phyloP scores from a whole-genome alignment of 805 yeast species.

The Saccharomyces jurei region DNA sequence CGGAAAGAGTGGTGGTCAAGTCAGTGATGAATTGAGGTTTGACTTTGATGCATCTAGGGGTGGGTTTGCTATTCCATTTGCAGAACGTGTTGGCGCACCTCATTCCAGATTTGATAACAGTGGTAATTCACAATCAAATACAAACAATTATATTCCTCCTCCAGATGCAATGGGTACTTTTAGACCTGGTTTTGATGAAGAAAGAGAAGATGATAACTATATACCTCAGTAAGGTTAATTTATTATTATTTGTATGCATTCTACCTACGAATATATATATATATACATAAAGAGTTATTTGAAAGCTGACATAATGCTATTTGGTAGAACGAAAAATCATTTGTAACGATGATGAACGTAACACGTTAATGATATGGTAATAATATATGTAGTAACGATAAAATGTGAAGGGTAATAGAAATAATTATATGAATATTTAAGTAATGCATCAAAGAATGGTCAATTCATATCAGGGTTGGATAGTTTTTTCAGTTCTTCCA shows the following conservation, averaged over 20 bases:
- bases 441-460: background rate
- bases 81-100: slow-evolving; percentile 24
- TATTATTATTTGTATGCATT: background rate
- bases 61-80: slow-evolving; percentile 36
- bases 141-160: slow-evolving; percentile 6
- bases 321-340: background rate
- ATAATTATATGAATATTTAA: background rate
- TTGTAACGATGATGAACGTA: background rate
- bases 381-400: background rate
- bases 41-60: slow-evolving; percentile 44
- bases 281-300: background rate
- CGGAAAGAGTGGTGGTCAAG: slow-evolving; percentile 90
- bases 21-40: slow-evolving; percentile 54
- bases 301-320: background rate
- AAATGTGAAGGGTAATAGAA: background rate
- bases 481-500: slow-evolving; percentile 26
- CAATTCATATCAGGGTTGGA: slow-evolving; percentile 4
- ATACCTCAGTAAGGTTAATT: slow-evolving; percentile 2
- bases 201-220: slow-evolving; percentile 4
- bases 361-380: background rate
- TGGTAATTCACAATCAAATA: background rate
- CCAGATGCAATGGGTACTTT: slow-evolving; percentile 14
- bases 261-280: too few species aligned
- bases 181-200: background rate
- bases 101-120: background rate